Conservation (phyloP, 2,329 filamentous ascomycete genomes). For the Paecilomyces niveus region DNA sequence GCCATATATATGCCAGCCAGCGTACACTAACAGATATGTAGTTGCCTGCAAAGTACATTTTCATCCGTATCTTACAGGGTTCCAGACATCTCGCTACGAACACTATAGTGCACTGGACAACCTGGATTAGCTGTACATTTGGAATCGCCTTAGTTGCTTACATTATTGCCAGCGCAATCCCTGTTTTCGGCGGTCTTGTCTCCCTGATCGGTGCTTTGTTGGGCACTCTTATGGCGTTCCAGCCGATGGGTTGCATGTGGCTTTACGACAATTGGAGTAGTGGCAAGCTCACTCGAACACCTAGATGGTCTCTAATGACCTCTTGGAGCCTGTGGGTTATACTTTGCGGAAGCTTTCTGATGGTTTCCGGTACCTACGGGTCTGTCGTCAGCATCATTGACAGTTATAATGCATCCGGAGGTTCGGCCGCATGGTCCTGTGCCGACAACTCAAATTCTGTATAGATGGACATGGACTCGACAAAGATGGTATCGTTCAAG, state of each 20-base stretch:
- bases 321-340: conserved; percentile 23
- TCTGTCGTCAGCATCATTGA: conserved; percentile 35
- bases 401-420: conserved; percentile 26
- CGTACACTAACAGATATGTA: background rate
- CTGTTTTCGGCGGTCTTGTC: conserved; percentile 14
- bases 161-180: conserved; percentile 15
- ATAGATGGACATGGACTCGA: background rate
- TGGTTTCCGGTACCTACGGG: conserved; percentile 40
- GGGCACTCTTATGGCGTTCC: conserved; percentile 13
- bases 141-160: conserved; percentile 11
- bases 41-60: conserved; percentile 14
- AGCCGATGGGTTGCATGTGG: conserved; percentile 37
- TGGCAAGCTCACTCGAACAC: conserved; percentile 9
- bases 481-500: no score
- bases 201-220: conserved; percentile 15
- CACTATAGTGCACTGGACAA: conserved; percentile 11
- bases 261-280: conserved; percentile 35
- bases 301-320: background rate
- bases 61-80: conserved; percentile 11
- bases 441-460: conserved; percentile 34
- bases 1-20: background rate
- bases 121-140: conserved; percentile 12
- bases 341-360: conserved; percentile 34
- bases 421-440: conserved; percentile 36
- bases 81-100: conserved; percentile 12